Percentiles rank a stretch among this genome's conserved stretches.
phyloP scores from a whole-genome alignment of 1,139 yeast species.

The Suhomyces bribrorum region DNA sequence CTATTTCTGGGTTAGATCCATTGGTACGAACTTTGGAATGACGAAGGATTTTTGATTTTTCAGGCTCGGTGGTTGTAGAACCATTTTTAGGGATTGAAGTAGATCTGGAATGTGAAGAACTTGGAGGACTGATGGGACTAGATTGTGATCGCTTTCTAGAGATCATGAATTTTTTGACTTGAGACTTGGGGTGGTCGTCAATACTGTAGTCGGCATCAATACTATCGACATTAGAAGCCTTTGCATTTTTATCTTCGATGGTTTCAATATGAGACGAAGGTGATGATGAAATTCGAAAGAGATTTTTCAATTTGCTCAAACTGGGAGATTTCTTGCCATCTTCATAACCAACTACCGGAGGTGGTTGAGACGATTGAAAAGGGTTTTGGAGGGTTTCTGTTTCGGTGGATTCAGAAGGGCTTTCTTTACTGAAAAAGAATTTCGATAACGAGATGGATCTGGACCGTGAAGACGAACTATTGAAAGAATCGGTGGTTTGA shows the following conservation, averaged over 20 bases:
- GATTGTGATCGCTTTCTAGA: conserved; percentile 30
- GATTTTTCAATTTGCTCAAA: conserved; percentile 17
- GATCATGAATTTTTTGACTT: conserved; percentile 16
- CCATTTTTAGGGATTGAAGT: conserved; percentile 4
- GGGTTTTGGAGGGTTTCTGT: conserved; percentile 5
- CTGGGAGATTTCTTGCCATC: conserved; percentile 16
- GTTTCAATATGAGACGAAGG: conserved; percentile 1
- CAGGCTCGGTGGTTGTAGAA: not conserved
- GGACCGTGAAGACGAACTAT: conserved; percentile 13
- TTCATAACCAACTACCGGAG: conserved; percentile 7
- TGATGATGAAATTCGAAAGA: conserved; percentile 16
- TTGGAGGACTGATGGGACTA: conserved; percentile 20
- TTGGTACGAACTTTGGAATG: conserved; percentile 8
- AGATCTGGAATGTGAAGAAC: conserved; percentile 4
- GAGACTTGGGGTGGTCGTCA: not conserved
- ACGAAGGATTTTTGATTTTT: not conserved
- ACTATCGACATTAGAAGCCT: not conserved
- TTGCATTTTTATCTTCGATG: not conserved
- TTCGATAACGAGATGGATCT: conserved; percentile 23
- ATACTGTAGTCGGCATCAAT: not conserved
- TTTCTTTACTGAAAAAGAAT: conserved; percentile 20
- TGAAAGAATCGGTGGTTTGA: conserved; percentile 4
- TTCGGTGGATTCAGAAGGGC: conserved; percentile 5
- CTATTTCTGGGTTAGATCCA: conserved; percentile 15
- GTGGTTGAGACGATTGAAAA: conserved; percentile 2